phyloP scores from a whole-genome alignment of 768 basidiomycete species.

The Leucosporidium yakuticum region DNA sequence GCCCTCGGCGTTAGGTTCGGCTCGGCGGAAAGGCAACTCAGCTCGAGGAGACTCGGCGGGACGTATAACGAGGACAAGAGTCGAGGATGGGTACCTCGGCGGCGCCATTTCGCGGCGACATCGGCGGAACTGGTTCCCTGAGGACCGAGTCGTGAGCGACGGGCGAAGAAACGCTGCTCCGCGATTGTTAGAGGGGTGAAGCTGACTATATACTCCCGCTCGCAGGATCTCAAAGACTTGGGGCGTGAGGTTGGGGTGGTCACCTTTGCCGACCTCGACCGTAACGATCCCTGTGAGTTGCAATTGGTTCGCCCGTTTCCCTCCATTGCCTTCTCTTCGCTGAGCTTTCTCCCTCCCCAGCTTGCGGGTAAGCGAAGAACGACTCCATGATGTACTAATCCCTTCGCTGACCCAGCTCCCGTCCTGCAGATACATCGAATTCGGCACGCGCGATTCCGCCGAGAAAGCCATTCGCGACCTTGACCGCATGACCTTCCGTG shows the following conservation, averaged over 20 bases:
- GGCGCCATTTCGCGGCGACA: too few species aligned
- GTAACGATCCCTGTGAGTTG: slow-evolving; percentile 63
- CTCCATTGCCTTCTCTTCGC: neutral
- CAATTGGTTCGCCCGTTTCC: slow-evolving; percentile 3
- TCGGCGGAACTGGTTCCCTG: too few species aligned
- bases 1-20: too few species aligned
- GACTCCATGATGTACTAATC: neutral
- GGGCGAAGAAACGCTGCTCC: too few species aligned
- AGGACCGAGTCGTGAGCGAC: too few species aligned
- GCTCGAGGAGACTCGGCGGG: too few species aligned
- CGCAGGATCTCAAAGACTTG: slow-evolving; percentile 93
- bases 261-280: slow-evolving; percentile 90
- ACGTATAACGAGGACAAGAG: too few species aligned
- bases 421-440: slow-evolving; percentile 72
- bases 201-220: neutral
- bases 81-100: too few species aligned
- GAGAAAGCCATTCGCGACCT: slow-evolving; percentile 83
- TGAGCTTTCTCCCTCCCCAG: too few species aligned
- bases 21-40: too few species aligned
- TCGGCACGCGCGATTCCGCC: slow-evolving; percentile 76
- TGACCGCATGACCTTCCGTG: slow-evolving; percentile 79
- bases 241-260: slow-evolving; percentile 89
- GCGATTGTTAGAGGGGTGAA: too few species aligned
- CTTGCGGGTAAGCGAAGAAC: too few species aligned
- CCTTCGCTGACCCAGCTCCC: neutral